These are phyloP conservation scores for Nephelium lappaceum DNA, from an alignment of 345 rosid genomes.

Conservation along the genomic window DNA sequence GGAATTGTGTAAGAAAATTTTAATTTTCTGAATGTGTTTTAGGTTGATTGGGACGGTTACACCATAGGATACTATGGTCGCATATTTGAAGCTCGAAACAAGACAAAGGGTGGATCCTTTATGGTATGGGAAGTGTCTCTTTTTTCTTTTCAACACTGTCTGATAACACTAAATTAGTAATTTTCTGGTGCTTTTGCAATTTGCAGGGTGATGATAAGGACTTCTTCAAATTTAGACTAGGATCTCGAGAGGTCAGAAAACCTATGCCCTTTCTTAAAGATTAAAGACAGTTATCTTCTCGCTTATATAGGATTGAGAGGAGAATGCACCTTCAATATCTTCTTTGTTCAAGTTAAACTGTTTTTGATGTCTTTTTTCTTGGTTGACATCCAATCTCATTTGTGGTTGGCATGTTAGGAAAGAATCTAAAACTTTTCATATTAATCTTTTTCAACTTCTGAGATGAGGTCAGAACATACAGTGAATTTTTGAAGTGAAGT, in stretches of 20 bases:
- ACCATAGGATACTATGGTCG: slow-evolving; percentile 99
- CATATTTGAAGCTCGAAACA: slow-evolving; percentile 98
- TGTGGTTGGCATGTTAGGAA: neutral
- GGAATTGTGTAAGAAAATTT: slow-evolving; percentile 3
- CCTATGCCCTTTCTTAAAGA: slow-evolving; percentile 10
- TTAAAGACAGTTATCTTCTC: neutral
- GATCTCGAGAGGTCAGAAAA: slow-evolving; percentile 66
- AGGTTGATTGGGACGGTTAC: slow-evolving; percentile 99
- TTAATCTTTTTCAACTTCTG: slow-evolving; percentile 1
- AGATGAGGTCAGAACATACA: neutral
- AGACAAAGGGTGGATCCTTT: slow-evolving; percentile 95
- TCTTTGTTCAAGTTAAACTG: neutral
- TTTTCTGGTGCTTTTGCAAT: slow-evolving; percentile 17
- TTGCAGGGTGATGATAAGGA: slow-evolving; percentile 88
- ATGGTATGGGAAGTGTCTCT: slow-evolving; percentile 49
- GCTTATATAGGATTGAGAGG: slow-evolving; percentile 2
- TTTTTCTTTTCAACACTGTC: neutral
- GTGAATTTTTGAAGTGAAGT: slow-evolving; percentile 3
- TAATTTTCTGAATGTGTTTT: slow-evolving; percentile 20
- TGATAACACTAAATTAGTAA: neutral
- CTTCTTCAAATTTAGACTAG: slow-evolving; percentile 78
- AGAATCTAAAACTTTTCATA: neutral
- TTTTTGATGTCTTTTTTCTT: slow-evolving; percentile 5
- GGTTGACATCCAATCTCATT: neutral
- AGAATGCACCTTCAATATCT: neutral